Conservation (phyloP, 2,329 filamentous ascomycete species). For the Gnomoniopsis sp. region DNA sequence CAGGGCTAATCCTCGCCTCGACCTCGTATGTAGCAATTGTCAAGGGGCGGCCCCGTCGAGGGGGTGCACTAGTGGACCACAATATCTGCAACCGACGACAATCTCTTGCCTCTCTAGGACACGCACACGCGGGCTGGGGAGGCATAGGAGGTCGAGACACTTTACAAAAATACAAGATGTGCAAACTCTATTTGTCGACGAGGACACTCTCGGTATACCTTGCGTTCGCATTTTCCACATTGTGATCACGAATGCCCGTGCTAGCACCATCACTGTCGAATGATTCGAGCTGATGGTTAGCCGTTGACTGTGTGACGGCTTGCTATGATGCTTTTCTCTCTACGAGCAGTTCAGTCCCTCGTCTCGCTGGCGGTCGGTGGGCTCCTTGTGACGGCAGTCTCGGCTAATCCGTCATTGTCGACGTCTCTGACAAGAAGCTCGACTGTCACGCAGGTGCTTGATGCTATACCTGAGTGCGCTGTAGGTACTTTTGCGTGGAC, state of each 20-base stretch:
- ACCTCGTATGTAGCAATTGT: no score
- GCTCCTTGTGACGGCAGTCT: neutral
- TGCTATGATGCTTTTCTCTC: conserved; percentile 5
- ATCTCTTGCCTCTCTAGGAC: neutral
- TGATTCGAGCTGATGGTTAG: neutral
- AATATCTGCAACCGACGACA: neutral
- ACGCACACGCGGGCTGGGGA: neutral
- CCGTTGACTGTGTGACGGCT: neutral
- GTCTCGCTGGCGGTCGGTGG: conserved; percentile 8
- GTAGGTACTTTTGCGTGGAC: neutral
- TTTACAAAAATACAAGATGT: neutral
- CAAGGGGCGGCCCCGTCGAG: no score
- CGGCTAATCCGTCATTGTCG: neutral
- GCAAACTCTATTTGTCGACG: neutral
- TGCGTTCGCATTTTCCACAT: neutral
- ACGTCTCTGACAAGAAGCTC: neutral
- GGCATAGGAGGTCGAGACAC: no score
- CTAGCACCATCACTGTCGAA: neutral
- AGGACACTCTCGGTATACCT: neutral
- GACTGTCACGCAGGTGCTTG: conserved; percentile 2
- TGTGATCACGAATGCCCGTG: neutral
- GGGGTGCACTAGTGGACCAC: neutral
- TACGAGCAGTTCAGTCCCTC: conserved; percentile 5
- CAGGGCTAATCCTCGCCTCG: no score
- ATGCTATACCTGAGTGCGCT: conserved; percentile 4